These are phyloP conservation scores for Wickerhamomyces sydowiorum DNA, from an alignment of 805 yeast species.

Conservation along the genomic window DNA sequence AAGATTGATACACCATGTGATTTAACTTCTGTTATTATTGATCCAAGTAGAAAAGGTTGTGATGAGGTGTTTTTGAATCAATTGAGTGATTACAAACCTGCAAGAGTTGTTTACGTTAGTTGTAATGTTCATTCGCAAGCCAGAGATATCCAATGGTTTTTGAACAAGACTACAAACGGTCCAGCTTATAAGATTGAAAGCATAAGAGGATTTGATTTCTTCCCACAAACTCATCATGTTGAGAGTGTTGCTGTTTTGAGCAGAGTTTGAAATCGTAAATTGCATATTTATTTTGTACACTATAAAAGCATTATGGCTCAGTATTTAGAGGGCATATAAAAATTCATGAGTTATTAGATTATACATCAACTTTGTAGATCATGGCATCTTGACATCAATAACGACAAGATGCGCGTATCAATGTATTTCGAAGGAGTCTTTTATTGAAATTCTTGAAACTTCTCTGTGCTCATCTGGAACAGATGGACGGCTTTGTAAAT, in stretches of 20 bases:
- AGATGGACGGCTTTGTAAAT: too few species aligned
- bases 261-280: slow-evolving; percentile 15
- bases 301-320: too few species aligned
- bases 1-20: slow-evolving; percentile 69
- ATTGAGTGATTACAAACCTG: slow-evolving; percentile 76
- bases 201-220: slow-evolving; percentile 91
- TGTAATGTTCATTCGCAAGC: slow-evolving; percentile 99
- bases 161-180: slow-evolving; percentile 61
- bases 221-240: slow-evolving; percentile 92
- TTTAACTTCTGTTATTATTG: slow-evolving; percentile 84
- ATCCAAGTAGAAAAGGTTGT: slow-evolving; percentile 97
- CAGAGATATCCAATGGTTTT: slow-evolving; percentile 80
- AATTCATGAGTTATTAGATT: too few species aligned
- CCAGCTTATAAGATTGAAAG: slow-evolving; percentile 65
- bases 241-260: slow-evolving; percentile 77
- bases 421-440: too few species aligned
- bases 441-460: too few species aligned
- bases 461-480: too few species aligned
- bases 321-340: too few species aligned
- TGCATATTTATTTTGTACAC: not conserved
- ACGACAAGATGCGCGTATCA: too few species aligned
- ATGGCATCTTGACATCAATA: too few species aligned
- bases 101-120: slow-evolving; percentile 86
- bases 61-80: slow-evolving; percentile 84
- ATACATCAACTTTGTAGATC: too few species aligned